Percentiles rank a stretch among this genome's conserved stretches.
phyloP scores from a whole-genome alignment of 805 yeast species.

The Lipomyces mesembrius region DNA sequence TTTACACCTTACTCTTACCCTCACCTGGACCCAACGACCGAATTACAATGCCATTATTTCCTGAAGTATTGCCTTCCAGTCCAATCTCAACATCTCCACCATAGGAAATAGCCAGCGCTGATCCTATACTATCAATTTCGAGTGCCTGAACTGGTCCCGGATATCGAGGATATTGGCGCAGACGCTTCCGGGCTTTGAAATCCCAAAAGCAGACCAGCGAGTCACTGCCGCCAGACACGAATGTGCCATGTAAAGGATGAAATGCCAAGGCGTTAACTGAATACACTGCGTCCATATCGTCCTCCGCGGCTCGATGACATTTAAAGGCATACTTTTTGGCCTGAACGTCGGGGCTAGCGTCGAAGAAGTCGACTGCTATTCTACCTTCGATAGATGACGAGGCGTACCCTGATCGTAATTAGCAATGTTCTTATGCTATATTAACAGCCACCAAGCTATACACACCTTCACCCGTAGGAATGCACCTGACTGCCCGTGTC shows the following conservation, averaged over 20 bases:
- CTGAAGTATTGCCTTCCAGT: neutral
- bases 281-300: slow-evolving; percentile 54
- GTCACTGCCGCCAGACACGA: slow-evolving; percentile 61
- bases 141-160: slow-evolving; percentile 51
- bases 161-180: slow-evolving; percentile 49
- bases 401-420: slow-evolving; percentile 46
- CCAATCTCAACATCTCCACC: slow-evolving; percentile 50
- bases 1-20: slow-evolving; percentile 43
- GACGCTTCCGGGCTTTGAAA: slow-evolving; percentile 51
- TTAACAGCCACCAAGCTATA: slow-evolving; percentile 30
- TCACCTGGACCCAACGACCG: slow-evolving; percentile 34
- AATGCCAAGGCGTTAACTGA: slow-evolving; percentile 58
- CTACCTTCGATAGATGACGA: slow-evolving; percentile 81
- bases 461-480: slow-evolving; percentile 61
- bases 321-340: slow-evolving; percentile 72
- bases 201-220: slow-evolving; percentile 59
- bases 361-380: slow-evolving; percentile 72
- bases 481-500: slow-evolving; percentile 58
- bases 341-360: slow-evolving; percentile 52
- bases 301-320: slow-evolving; percentile 64
- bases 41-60: slow-evolving; percentile 24
- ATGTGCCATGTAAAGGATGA: slow-evolving; percentile 47
- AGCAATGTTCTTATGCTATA: neutral
- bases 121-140: slow-evolving; percentile 45
- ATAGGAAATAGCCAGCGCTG: slow-evolving; percentile 52